Evolutionary conservation across 208 protist species (phyloP).

Genomic region (Trypanosomatidae sp.): DNA sequence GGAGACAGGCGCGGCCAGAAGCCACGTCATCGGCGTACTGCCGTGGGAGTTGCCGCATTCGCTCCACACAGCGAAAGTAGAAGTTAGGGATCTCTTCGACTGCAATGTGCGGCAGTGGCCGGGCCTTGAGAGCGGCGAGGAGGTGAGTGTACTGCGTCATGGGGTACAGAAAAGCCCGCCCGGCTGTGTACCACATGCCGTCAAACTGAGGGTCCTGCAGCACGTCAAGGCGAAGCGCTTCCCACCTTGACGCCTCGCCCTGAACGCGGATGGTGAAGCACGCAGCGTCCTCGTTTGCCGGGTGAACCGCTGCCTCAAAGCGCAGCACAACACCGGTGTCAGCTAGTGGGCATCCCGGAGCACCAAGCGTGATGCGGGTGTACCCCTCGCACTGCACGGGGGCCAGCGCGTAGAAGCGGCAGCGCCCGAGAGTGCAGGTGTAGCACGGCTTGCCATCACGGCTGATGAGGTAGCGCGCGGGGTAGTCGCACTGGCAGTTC

Average conservation of each 20-base stretch:
- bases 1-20: constrained; percentile 19
- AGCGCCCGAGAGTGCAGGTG: constrained; percentile 51
- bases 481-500: constrained; percentile 72
- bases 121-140: constrained; percentile 35
- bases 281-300: constrained; percentile 33
- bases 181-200: constrained; percentile 53
- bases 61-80: constrained; percentile 74
- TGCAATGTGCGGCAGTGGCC: constrained; percentile 21
- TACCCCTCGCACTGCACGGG: constrained; percentile 71
- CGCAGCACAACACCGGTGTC: constrained; percentile 49
- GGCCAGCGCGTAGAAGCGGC: constrained; percentile 57
- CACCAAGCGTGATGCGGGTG: constrained; percentile 44
- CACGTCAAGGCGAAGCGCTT: constrained; percentile 27
- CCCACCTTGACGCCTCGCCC: constrained; percentile 19
- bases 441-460: constrained; percentile 62
- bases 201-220: constrained; percentile 47
- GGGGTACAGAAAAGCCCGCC: constrained; percentile 65
- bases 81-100: constrained; percentile 78
- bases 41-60: constrained; percentile 30
- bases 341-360: constrained; percentile 17
- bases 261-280: constrained; percentile 32
- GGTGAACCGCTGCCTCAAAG: constrained; percentile 74
- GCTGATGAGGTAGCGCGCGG: constrained; percentile 37
- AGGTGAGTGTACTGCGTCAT: constrained; percentile 58
- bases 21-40: constrained; percentile 42